Percentiles rank a stretch among this genome's conserved stretches.
phyloP scores from a whole-genome alignment of 495 filamentous ascomycete species.

The Podospora australis region DNA sequence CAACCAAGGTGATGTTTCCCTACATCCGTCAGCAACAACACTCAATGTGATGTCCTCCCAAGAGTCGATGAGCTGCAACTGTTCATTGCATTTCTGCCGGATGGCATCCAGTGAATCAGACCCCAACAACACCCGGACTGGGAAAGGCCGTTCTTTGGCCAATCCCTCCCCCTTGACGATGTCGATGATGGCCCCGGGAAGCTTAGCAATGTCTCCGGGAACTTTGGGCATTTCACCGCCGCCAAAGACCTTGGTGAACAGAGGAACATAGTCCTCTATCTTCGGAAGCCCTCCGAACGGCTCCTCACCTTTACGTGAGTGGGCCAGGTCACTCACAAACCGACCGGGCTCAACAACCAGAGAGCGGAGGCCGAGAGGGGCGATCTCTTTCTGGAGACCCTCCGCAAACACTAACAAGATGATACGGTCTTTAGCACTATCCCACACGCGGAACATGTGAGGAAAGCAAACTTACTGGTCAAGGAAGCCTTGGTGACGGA shows the following conservation, averaged over 20 bases:
- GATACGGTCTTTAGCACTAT: neutral
- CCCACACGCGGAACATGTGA: neutral
- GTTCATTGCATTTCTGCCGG: slow-evolving; percentile 16
- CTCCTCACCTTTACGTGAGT: neutral
- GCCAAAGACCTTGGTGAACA: slow-evolving; percentile 6
- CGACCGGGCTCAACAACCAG: slow-evolving; percentile 19
- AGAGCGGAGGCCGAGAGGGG: slow-evolving; percentile 10
- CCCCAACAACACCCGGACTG: slow-evolving; percentile 15
- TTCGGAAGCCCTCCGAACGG: neutral
- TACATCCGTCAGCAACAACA: slow-evolving; percentile 9
- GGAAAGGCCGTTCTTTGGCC: slow-evolving; percentile 3
- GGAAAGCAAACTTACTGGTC: slow-evolving; percentile 9
- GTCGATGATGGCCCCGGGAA: slow-evolving; percentile 14
- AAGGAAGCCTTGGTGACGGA: slow-evolving; percentile 16
- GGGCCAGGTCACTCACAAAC: slow-evolving; percentile 12
- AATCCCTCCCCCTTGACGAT: slow-evolving; percentile 14
- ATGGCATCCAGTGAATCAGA: slow-evolving; percentile 7
- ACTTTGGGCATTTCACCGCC: slow-evolving; percentile 1
- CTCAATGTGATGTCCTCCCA: slow-evolving; percentile 16
- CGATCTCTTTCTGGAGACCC: slow-evolving; percentile 14
- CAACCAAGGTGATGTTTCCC: slow-evolving; percentile 8
- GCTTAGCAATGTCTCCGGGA: slow-evolving; percentile 15
- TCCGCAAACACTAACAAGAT: slow-evolving; percentile 18
- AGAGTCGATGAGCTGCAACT: slow-evolving; percentile 6
- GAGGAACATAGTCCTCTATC: slow-evolving; percentile 13